Evolutionary conservation across 1,284 basidiomycete genomes (phyloP), one percentile per base, ranked within the genome.

Genomic region (Fomes fomentarius): DNA sequence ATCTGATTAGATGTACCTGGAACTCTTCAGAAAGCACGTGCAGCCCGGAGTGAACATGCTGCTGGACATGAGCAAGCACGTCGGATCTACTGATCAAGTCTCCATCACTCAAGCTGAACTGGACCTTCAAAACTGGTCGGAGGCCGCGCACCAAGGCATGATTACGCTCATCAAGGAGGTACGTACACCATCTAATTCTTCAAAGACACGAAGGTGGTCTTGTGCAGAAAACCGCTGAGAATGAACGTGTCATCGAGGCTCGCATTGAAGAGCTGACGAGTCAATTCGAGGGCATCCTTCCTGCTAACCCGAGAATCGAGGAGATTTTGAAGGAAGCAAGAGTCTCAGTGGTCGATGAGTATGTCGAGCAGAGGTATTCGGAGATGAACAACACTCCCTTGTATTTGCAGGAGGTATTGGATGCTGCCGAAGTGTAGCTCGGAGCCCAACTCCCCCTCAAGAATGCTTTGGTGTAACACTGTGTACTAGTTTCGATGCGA

Each of bases 1-100:
- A 19, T 50, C 24, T 21, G 12, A 26, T 1, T 28, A 55, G 54
- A 55, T 55, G 54, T 55, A 55, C 33, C 44, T 55, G 21, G 51
- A 48, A n/a, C 22, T 55, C 19, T 55, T 50, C 44, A 25, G 47
- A 25, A 28, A 45, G 25, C 26, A 50, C 38, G 53, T 54, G 1
- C 53, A 55, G 28, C 54, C 54, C 0, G 54, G 54, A 11, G 54
- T 55, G 25, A 55, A 55, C 38, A 55, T 55, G 54, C 48, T 55
- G 8, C 44, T 51, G 21, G 54, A 44, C 0, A 55, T 55, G 54
- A 49, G 54, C 17, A 42, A 24, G 26, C 54, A 50, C 26, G 39
- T 51, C 25, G 49, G 49, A 5, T 51, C 54, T 6, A 22, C 46
- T 26, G 44, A 55, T 34, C 22, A 17, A 3, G 25, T 15, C 8